Conservation (phyloP, 768 basidiomycete genomes). For the Leucocoprinus leucothites region DNA sequence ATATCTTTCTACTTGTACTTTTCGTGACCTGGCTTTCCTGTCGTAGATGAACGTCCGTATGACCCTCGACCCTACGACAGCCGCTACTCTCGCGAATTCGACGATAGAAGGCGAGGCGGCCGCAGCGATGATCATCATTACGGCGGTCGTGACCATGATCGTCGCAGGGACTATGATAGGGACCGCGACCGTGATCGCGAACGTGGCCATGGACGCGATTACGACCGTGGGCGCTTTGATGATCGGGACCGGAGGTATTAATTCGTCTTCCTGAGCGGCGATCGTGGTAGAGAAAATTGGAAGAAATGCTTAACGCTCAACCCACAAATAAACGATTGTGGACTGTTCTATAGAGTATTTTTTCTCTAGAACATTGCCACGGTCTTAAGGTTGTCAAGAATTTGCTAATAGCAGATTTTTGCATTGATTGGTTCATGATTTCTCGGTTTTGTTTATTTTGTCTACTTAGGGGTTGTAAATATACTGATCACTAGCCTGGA, state of each 20-base stretch:
- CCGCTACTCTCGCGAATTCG: slow-evolving; percentile 71
- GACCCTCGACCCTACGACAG: slow-evolving; percentile 91
- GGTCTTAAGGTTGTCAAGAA: too few species aligned
- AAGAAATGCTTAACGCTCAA: too few species aligned
- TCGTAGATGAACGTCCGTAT: slow-evolving; percentile 77
- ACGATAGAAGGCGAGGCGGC: slow-evolving; percentile 49
- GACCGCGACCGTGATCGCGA: slow-evolving; percentile 32
- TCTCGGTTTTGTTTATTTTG: too few species aligned
- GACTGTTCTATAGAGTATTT: too few species aligned
- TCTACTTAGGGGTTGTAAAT: too few species aligned
- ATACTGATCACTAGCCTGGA: too few species aligned
- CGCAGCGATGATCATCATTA: slow-evolving; percentile 45
- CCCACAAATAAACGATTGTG: too few species aligned
- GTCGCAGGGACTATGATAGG: slow-evolving; percentile 39
- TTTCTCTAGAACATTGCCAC: too few species aligned
- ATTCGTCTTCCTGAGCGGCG: neutral
- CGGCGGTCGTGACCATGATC: slow-evolving; percentile 47
- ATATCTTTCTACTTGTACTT: slow-evolving; percentile 4
- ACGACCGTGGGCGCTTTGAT: slow-evolving; percentile 31
- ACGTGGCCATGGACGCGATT: slow-evolving; percentile 21
- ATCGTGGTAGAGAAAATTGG: too few species aligned
- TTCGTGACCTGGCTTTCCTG: slow-evolving; percentile 8
- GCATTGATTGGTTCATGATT: too few species aligned
- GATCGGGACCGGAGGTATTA: slow-evolving; percentile 19
- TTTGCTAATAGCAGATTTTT: too few species aligned